These are phyloP conservation scores for Gossypium laxum DNA, from an alignment of 441 rosid genomes.

Conservation along the genomic window DNA sequence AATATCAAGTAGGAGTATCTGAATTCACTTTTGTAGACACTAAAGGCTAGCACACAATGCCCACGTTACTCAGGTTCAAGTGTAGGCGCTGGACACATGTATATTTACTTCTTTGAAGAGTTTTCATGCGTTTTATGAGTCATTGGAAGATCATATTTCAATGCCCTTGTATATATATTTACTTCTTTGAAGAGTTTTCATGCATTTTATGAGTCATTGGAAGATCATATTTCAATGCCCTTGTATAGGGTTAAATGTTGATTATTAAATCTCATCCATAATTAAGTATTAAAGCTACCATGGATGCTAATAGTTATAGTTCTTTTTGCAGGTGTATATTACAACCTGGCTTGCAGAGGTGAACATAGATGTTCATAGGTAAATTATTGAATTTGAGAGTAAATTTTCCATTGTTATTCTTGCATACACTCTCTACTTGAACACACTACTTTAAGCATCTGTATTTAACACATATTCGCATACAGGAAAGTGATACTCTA, in stretches of 20 bases:
- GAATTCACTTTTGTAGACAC: neutral
- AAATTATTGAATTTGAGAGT: conserved; percentile 10
- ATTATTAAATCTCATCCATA: neutral
- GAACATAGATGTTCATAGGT: conserved; percentile 59
- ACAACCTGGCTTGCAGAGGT: conserved; percentile 78
- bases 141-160: neutral
- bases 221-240: neutral
- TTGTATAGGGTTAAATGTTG: neutral
- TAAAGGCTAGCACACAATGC: neutral
- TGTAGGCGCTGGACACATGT: neutral
- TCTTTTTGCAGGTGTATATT: conserved; percentile 46
- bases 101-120: neutral
- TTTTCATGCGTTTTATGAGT: neutral
- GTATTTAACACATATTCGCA: neutral
- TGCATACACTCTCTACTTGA: neutral
- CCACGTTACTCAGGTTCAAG: neutral
- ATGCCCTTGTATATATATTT: neutral
- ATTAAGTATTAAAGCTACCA: neutral
- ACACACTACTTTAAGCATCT: neutral
- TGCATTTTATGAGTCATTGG: neutral
- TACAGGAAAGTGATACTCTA: neutral
- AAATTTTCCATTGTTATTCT: neutral
- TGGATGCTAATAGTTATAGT: neutral
- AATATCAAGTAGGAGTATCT: neutral
- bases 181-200: neutral